Evolutionary conservation across 805 yeast genomes (phyloP).

Genomic region (Saturnispora dispora): DNA sequence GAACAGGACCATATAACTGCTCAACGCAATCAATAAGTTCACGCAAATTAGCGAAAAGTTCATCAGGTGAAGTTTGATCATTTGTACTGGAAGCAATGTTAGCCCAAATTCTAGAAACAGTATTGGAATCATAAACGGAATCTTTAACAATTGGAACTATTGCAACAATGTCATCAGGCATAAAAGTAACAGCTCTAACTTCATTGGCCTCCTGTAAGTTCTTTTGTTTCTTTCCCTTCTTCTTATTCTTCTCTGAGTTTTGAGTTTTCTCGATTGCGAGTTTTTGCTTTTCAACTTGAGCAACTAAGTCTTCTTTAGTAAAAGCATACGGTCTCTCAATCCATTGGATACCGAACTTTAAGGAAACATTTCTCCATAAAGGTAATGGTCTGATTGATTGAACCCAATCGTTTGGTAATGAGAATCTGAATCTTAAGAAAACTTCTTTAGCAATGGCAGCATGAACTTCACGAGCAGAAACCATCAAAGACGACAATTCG

Average conservation of each 20-base stretch:
- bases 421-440: slow-evolving; percentile 51
- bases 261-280: slow-evolving; percentile 20
- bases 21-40: slow-evolving; percentile 50
- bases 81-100: slow-evolving; percentile 30
- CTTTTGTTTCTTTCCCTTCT: slow-evolving; percentile 21
- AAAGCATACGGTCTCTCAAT: slow-evolving; percentile 40
- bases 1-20: slow-evolving; percentile 75
- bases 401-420: slow-evolving; percentile 43
- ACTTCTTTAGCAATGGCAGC: slow-evolving; percentile 45
- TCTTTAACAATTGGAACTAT: slow-evolving; percentile 73
- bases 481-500: slow-evolving; percentile 34
- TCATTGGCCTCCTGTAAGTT: slow-evolving; percentile 4
- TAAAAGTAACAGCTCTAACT: slow-evolving; percentile 33
- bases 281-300: slow-evolving; percentile 18
- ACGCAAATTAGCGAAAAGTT: slow-evolving; percentile 28
- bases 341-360: slow-evolving; percentile 85
- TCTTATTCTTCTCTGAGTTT: slow-evolving; percentile 21
- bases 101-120: slow-evolving; percentile 69
- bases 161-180: slow-evolving; percentile 53
- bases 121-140: slow-evolving; percentile 52
- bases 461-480: slow-evolving; percentile 36
- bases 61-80: slow-evolving; percentile 32
- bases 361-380: slow-evolving; percentile 58
- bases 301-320: slow-evolving; percentile 33
- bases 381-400: slow-evolving; percentile 31